Evolutionary conservation across 345 rosid species (phyloP), one percentile per base, ranked within the genome.

Genomic region (Bruguiera sexangula): DNA sequence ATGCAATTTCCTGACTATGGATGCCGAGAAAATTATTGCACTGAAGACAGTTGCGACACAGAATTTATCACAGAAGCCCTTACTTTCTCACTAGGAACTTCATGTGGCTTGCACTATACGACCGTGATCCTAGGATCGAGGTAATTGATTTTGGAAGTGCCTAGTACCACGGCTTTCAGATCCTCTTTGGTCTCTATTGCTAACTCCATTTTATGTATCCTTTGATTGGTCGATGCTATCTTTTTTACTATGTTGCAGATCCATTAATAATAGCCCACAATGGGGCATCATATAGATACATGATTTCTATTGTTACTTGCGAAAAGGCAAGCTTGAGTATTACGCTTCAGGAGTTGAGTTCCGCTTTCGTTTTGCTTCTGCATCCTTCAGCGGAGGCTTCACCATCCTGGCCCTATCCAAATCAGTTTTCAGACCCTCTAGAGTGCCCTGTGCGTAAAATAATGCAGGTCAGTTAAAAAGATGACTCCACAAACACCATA

Each of bases 21-120:
- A 27, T 27, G 29, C 29, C 29, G 29, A 27, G 29, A 2, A 27
- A 27, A 27, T 27, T 27, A 27, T 27, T 27, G 29, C 29, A 27
- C 29, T 27, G 29, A 27, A 27, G 29, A 27, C 6, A 32, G 4
- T 32, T 32, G 3, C 36, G 7, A 6, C 29, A 32, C 5, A 32
- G 36, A 32, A 32, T 32, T 32, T 32, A 32, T 32, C 36, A 32
- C 6, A 4, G 6, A 32, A 32, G 36, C 36, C 6, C 36, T 32
- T 32, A 32, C 36, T 6, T 32, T 32, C 6, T 32, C 36, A 32
- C 0, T 32, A 32, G 36, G 36, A 32, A 94, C 98, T 63, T 91
- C 98, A 54, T 87, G 91, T 22, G 96, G 86, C 79, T 91, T 94
- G 86, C 98, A 94, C 98, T 96, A 94, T 6, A 97, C 96, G 8